Base-by-base conservation (phyloP, 495 filamentous ascomycete genomes). In the Hypoxylon fragiforme region DNA sequence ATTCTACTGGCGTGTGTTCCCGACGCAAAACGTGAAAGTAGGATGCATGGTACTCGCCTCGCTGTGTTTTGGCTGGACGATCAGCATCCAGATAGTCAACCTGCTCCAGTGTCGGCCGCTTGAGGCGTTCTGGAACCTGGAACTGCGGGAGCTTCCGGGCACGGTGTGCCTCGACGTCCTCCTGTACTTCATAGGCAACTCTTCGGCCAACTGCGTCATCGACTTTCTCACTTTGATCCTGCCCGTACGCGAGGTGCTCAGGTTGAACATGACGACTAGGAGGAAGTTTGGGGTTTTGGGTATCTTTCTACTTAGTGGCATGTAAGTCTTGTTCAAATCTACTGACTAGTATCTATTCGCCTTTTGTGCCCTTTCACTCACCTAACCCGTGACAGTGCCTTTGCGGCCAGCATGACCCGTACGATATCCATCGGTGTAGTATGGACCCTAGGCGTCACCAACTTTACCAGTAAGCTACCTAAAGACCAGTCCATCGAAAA, bases 1-100 rank as follows among this genome's bases (percentile, higher is more conserved):
- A 7, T 46, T 58, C 19, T 58, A 58, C 41, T 41, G 54, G 40
- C 39, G 54, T 4, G 41, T 58, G 11, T 58, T 58, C 7, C 49
- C 49, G 13, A 52, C 40, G 7, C 38, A 12, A 44, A n/a, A 18
- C 6, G 16, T 52, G 15, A 44, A 19, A 13, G 18, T 44, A 5
- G 18, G 13, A 1, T 26, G 13, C 22, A 24, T 37, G n/a, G 16
- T 32, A 22, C 42, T 48, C 19, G 44, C 14, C 5, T 37, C 32
- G 3, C 6, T 38, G n/a, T 15, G 4, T 12, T 21, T 48, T 16
- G 22, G 4, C 2, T 48, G 49, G 49, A 8, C 7, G 7, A 28
- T 52, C 21, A 24, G 21, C 8, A 36, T 52, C 7, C 19, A 24
- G 11, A 14, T 52, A n/a, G 11, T 44, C 2, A 26, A 44, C 18